Conservation (phyloP, 805 yeast species). For the Metschnikowia continentalis region DNA sequence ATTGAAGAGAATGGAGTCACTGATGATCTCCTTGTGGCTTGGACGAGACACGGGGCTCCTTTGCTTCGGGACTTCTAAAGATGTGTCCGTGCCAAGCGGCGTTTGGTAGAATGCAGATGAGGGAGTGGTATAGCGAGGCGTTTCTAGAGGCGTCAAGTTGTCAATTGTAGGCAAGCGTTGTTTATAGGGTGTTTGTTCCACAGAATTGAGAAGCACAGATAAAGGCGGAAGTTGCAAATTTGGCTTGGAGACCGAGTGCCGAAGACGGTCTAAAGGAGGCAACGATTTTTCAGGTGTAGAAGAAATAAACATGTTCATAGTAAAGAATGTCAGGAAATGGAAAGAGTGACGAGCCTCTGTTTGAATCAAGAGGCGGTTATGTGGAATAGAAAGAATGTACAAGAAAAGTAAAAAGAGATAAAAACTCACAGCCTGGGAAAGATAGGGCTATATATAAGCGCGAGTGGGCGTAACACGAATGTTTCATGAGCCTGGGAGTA, state of each 20-base stretch:
- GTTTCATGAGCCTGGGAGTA: background rate
- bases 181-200: slow-evolving; percentile 12
- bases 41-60: background rate
- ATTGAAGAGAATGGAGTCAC: too few species aligned
- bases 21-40: too few species aligned
- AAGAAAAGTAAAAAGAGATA: background rate
- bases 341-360: background rate
- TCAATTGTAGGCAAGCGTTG: slow-evolving; percentile 28
- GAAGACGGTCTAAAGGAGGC: slow-evolving; percentile 19
- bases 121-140: slow-evolving; percentile 11
- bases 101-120: background rate
- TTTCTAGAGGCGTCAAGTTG: slow-evolving; percentile 18
- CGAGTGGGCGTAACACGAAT: slow-evolving; percentile 4
- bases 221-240: slow-evolving; percentile 36
- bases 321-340: background rate
- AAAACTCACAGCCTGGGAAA: background rate
- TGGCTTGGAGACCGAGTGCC: slow-evolving; percentile 11
- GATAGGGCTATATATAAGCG: slow-evolving; percentile 6
- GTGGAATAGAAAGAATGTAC: background rate
- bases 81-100: background rate
- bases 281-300: slow-evolving; percentile 32
- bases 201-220: slow-evolving; percentile 26
- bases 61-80: background rate
- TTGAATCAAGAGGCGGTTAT: background rate
- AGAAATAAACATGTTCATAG: slow-evolving; percentile 4